phyloP scores from a whole-genome alignment of 23 red algal genomes.

The Chondrus crispus region DNA sequence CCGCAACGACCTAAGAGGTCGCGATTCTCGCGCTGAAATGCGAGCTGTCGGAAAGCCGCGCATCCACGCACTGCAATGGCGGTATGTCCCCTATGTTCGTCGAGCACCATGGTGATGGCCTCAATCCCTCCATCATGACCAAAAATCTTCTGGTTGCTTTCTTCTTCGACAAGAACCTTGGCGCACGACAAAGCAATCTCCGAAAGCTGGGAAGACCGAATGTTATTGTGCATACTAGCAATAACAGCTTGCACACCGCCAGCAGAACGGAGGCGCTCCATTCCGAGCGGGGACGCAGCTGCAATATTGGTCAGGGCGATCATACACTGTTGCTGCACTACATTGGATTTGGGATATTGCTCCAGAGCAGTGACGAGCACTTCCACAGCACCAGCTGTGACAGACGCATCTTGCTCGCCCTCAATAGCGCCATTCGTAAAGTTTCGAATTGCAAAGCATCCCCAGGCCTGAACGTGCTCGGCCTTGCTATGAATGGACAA shows the following conservation, averaged over 20 bases:
- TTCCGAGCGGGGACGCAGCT: constrained; percentile 11
- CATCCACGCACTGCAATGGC: constrained; percentile 53
- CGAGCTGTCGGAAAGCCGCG: constrained; percentile 27
- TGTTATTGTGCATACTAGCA: constrained; percentile 20
- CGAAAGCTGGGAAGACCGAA: not conserved
- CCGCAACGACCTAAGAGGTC: constrained; percentile 57
- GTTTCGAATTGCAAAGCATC: constrained; percentile 65
- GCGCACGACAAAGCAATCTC: constrained; percentile 39
- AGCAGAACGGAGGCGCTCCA: constrained; percentile 32
- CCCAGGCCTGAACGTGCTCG: constrained; percentile 66
- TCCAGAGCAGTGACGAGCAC: constrained; percentile 52
- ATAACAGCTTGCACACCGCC: constrained; percentile 45
- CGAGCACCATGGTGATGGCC: constrained; percentile 32
- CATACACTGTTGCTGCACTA: constrained; percentile 44
- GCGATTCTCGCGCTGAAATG: constrained; percentile 54
- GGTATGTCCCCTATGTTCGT: constrained; percentile 20
- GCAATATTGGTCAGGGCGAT: constrained; percentile 55
- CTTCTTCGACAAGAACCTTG: constrained; percentile 32
- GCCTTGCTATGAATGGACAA: constrained; percentile 39
- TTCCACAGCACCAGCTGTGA: constrained; percentile 37
- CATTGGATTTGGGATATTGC: constrained; percentile 6
- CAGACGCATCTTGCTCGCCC: constrained; percentile 9
- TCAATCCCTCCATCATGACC: constrained; percentile 36
- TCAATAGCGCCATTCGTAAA: constrained; percentile 33
- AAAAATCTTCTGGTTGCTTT: constrained; percentile 48